These are phyloP conservation scores for Cladobotryum protrusum DNA, from an alignment of 2,329 filamentous ascomycete species.

Conservation along the genomic window DNA sequence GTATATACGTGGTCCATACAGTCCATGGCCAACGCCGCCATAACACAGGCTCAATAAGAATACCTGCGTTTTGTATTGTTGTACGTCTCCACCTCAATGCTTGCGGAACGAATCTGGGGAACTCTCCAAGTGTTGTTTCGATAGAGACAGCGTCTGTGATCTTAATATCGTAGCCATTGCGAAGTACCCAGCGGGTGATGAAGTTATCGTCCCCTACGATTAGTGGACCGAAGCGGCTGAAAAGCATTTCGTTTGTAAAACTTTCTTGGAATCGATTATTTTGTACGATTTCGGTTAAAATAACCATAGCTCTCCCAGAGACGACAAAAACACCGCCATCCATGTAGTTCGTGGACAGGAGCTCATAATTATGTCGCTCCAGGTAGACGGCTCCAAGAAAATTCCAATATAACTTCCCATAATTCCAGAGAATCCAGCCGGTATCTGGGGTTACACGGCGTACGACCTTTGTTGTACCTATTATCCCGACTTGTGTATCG, in stretches of 20 bases:
- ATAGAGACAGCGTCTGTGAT: neutral
- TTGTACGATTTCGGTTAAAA: neutral
- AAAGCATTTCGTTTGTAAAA: neutral
- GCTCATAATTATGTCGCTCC: neutral
- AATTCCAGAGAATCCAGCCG: neutral
- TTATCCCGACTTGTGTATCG: neutral
- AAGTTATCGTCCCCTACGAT: neutral
- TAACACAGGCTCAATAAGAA: neutral
- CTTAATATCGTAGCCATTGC: neutral
- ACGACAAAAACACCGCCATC: neutral
- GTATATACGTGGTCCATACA: neutral
- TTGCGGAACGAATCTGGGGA: neutral
- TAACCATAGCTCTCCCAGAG: neutral
- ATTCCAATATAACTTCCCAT: neutral
- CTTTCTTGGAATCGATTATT: neutral
- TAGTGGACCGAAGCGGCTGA: neutral
- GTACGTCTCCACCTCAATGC: neutral
- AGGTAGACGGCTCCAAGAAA: neutral
- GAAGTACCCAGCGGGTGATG: neutral
- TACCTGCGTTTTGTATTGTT: neutral
- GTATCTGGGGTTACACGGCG: neutral
- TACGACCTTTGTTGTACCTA: neutral
- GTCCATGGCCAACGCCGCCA: neutral
- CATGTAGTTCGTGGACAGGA: neutral
- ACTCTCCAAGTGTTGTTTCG: neutral